Percentiles rank a stretch among this genome's conserved stretches.
Conservation (phyloP, 1,139 yeast species). For the Candida glucosophila region DNA sequence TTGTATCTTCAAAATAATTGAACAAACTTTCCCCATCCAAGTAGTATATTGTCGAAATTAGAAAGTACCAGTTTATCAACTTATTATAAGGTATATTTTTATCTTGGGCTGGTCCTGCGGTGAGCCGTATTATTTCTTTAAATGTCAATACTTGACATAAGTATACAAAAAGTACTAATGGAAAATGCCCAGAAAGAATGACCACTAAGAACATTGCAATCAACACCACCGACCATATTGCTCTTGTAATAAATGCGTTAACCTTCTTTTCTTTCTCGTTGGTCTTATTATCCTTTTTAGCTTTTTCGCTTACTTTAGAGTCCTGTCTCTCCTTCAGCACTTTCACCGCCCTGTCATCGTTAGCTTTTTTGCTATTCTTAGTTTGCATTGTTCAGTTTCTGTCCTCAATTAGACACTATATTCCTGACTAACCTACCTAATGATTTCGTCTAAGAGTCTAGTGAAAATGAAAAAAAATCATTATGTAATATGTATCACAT, state of each 20-base stretch:
- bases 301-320: constrained; percentile 13
- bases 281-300: too few relatives aligned
- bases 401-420: too few relatives aligned
- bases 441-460: too few relatives aligned
- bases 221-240: constrained; percentile 95
- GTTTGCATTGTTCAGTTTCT: too few relatives aligned
- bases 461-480: too few relatives aligned
- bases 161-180: constrained; percentile 65
- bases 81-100: constrained; percentile 77
- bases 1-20: constrained; percentile 42
- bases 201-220: constrained; percentile 62
- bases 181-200: constrained; percentile 81
- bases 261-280: constrained; percentile 55
- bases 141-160: constrained; percentile 75
- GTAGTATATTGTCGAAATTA: constrained; percentile 75
- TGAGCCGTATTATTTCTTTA: constrained; percentile 84
- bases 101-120: constrained; percentile 76
- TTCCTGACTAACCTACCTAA: too few relatives aligned
- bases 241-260: constrained; percentile 77
- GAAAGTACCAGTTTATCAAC: constrained; percentile 83
- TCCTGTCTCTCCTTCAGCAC: constrained; percentile 1
- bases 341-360: not conserved
- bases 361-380: not conserved
- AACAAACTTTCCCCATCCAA: constrained; percentile 82
- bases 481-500: too few relatives aligned